Evolutionary conservation across 345 rosid genomes (phyloP), one percentile per base, ranked within the genome.

Genomic region (Corchorus capsularis): DNA sequence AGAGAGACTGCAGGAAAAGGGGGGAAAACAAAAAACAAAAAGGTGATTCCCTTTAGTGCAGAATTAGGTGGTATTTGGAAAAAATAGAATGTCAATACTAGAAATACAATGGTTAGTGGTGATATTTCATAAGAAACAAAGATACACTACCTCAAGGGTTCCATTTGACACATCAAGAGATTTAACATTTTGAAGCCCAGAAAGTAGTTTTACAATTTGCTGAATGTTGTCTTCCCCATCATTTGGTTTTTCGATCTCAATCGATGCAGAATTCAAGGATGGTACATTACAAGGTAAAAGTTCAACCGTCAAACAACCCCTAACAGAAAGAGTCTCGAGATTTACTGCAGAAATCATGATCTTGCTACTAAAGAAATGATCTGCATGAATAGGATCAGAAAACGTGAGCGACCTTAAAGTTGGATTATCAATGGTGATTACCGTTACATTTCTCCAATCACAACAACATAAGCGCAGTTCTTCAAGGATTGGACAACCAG

Each of bases 401-500:
- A 34, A 0, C 14, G 57, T 50, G 15, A 50, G 10, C 0, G 3
- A 9, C 55, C 13, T 10, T 50, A 57, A 6, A 1, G 62, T 57
- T 12, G 20, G 62, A 57, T 14, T 14, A 3, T 16, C 15, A 7
- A 57, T 57, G 32, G 20, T 57, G 22, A 57, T 12, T 2, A 6
- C n/a, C 0, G 19, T 16, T 7, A 57, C 17, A 57, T 57, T 20
- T 57, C 2, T n/a, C 52, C 49, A 65, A 45, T 16, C 12, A 41
- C 70, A 65, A 16, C n/a, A 8, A 22, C 11, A 6, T 14, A 65
- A 39, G n/a, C 0, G 52, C 47, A 41, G 9, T 57, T 57, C 62
- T 65, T 41, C 70, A 2, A 37, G 70, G 8, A 43, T 22, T 39
- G 14, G 70, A 19, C 70, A 65, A n/a, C 52, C 70, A 39, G 70